Conservation (phyloP, 768 basidiomycete species). For the Suillus bovinus region DNA sequence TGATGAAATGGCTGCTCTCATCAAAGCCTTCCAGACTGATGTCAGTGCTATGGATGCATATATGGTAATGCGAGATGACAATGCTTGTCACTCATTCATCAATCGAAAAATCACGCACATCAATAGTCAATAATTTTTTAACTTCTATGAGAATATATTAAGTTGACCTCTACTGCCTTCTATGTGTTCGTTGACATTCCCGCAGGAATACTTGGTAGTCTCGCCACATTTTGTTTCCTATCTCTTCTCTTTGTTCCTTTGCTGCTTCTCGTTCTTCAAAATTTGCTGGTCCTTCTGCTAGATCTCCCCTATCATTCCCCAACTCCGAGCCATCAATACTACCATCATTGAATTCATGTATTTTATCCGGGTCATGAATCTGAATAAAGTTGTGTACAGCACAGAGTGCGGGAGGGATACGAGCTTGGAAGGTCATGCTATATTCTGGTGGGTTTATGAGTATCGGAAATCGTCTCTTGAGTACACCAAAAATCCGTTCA, state of each 20-base stretch:
- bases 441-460: conserved; percentile 15
- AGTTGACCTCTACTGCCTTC: background rate
- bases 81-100: no score
- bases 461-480: conserved; percentile 22
- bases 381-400: conserved; percentile 28
- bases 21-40: background rate
- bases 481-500: conserved; percentile 22
- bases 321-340: background rate
- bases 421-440: conserved; percentile 20
- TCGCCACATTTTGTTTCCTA: background rate
- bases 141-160: background rate
- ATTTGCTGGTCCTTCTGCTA: background rate
- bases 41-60: background rate
- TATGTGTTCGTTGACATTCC: background rate
- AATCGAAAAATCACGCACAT: background rate
- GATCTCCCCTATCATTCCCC: background rate
- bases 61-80: no score
- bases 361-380: conserved; percentile 14
- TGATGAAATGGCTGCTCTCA: background rate
- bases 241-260: background rate
- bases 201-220: background rate
- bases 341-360: background rate
- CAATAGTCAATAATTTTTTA: background rate
- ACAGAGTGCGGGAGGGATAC: conserved; percentile 22
- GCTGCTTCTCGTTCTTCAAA: background rate